Conservation (phyloP, 148 eudicot genomes). For the Polygonum aviculare region DNA sequence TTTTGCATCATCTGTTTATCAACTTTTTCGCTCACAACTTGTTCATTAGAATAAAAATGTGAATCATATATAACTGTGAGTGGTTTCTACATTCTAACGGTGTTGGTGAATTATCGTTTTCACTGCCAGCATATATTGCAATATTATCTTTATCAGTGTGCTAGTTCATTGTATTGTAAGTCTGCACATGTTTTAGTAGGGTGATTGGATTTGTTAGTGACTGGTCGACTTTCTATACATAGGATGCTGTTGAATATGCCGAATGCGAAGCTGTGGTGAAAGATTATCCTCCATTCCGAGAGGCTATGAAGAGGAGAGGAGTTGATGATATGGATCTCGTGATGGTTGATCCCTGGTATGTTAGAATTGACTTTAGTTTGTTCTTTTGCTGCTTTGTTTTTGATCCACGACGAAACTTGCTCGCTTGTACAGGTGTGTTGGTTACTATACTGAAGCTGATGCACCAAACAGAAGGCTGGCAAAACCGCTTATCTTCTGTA, state of each 20-base stretch:
- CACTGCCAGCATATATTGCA: not conserved
- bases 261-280: slow-evolving; percentile 98
- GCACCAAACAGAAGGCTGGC: slow-evolving; percentile 88
- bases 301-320: slow-evolving; percentile 97
- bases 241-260: slow-evolving; percentile 98
- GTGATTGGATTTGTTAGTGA: not conserved
- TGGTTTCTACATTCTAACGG: not conserved
- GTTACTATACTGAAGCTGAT: slow-evolving; percentile 81
- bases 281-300: slow-evolving; percentile 75
- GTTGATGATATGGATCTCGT: slow-evolving; percentile 96
- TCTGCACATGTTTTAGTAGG: not conserved
- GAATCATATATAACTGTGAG: not conserved
- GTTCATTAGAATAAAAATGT: not conserved
- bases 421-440: slow-evolving; percentile 62
- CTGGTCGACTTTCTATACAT: not conserved
- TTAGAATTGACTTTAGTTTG: slow-evolving; percentile 9
- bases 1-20: not conserved
- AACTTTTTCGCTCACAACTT: not conserved
- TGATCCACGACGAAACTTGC: not conserved
- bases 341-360: slow-evolving; percentile 98
- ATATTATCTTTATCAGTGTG: not conserved
- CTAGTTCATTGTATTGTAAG: not conserved
- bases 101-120: not conserved
- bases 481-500: slow-evolving; percentile 89
- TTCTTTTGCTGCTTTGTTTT: not conserved